Evolutionary conservation across 176 grass and related monocot genomes (phyloP), one percentile per base, ranked within the genome.

Genomic region (Dactylis glomerata): DNA sequence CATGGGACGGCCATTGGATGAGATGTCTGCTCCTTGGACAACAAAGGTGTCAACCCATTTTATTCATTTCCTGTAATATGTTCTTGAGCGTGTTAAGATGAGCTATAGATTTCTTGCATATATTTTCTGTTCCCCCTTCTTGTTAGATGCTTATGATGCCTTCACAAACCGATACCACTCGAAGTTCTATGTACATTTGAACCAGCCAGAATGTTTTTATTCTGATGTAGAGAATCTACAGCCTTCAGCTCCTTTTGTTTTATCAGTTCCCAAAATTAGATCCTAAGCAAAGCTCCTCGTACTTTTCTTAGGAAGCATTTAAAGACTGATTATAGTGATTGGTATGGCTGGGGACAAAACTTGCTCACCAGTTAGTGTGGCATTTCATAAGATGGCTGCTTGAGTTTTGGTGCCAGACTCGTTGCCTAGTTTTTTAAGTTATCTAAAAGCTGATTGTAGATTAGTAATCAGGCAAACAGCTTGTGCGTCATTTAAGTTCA

Each of bases 1-100:
- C 73, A 75, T 88, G 42, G 92, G 86, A 36, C 89, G 24, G 0
- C 81, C 83, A 59, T 91, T 90, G 42, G 96, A 96, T 86, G 93
- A 90, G 74, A 90, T 87, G 54, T 33, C 81, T 89, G 81, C 78
- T 80, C 80, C 91, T 73, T 92, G 91, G 93, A 70, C 32, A 32
- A 68, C 50, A 34, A 92, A 89, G 91, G 96, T 95, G 92, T 55
- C 34, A 68, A 75, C 16, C 33, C 0, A 31, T 68, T 51, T 32
- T 32, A 55, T 56, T 41, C 56, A 67, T 42, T 56, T 66, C n/a
- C 10, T 74, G 26, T 41, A 77, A 54, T 26, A 55, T 78, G 19
- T 78, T 68, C 10, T 85, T 22, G 23, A 77, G 23, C 61, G 9
- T 68, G 33, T 33, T 54, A 78, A 55, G 59, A 28, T 9, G 17